A percentile compares a stretch with the other conserved stretches of the same genome.
Evolutionary conservation across 805 yeast genomes (phyloP).

Genomic region (Barnettozyma pratensis): DNA sequence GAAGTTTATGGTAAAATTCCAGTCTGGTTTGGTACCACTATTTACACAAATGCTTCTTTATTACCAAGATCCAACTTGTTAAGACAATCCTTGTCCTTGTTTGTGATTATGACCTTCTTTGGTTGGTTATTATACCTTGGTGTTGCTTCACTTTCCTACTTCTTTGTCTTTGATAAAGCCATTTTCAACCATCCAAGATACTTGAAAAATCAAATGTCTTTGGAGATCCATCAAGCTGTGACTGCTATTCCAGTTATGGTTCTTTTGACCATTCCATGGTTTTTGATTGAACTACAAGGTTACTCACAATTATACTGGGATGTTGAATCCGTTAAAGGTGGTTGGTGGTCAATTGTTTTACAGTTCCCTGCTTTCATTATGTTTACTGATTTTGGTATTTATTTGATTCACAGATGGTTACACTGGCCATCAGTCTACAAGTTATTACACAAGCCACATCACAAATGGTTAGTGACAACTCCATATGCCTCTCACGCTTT

Average conservation of each 20-base stretch:
- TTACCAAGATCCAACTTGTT: constrained; percentile 66
- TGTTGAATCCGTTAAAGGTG: constrained; percentile 58
- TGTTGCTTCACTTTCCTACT: constrained; percentile 74
- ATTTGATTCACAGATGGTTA: constrained; percentile 84
- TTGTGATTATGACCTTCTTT: constrained; percentile 66
- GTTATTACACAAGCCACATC: constrained; percentile 91
- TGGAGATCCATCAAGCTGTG: constrained; percentile 76
- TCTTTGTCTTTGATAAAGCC: constrained; percentile 76
- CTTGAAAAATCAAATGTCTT: constrained; percentile 83
- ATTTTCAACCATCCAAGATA: constrained; percentile 95
- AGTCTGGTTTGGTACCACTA: constrained; percentile 48
- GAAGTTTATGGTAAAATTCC: constrained; percentile 63
- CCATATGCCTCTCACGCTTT: constrained; percentile 98
- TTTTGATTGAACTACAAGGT: constrained; percentile 77
- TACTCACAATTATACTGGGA: constrained; percentile 72
- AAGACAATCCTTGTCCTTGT: constrained; percentile 67
- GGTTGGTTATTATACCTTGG: constrained; percentile 80
- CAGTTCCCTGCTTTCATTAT: constrained; percentile 79
- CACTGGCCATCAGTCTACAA: constrained; percentile 93
- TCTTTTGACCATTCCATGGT: constrained; percentile 82
- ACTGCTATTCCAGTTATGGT: constrained; percentile 91
- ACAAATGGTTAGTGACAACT: constrained; percentile 98
- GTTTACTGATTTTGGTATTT: constrained; percentile 93
- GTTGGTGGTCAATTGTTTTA: constrained; percentile 54
- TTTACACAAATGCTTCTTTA: constrained; percentile 58